Evolutionary conservation across 768 basidiomycete genomes (phyloP), one percentile per base, ranked within the genome.

Genomic region (Hygrocybe punicea): DNA sequence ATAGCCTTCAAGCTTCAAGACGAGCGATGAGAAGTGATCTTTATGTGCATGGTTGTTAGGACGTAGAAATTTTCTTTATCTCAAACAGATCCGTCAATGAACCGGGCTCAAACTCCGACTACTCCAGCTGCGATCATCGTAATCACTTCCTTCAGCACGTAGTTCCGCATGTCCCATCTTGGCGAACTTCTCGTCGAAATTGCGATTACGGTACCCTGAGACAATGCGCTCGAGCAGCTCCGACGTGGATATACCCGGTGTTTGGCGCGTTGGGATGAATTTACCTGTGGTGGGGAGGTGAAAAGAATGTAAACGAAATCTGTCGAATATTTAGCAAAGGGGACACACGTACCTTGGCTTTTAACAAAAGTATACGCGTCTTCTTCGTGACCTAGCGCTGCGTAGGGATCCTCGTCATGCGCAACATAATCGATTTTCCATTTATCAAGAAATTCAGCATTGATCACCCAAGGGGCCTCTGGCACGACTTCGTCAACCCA

Each of bases 401-500:
- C 81, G 64, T 98, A 98, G 1, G 93, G 91, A 52, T 82, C 84
- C 65, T 98, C 95, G 65, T 99, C 97, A 64, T 99, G 97, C 2
- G 95, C 95, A 46, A 98, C 88, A 65, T 98, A 99, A 70, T 99
- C 97, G 60, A 99, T 96, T 71, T 87, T 69, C 70, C 90, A 85
- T 70, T 87, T 87, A 45, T 90, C 82, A 21, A 98, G 61, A 69
- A 97, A 99, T 0, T 79, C 85, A 55, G 87, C 77, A 62, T 87
- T 84, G 57, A 98, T 78, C 39, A 92, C 76, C 97, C 96, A 98
- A 2, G 97, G 97, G 2, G 89, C 90, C 37, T 92, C 89, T 5
- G 91, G 82, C 21, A 97, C 78, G 47, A 99, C 87, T 71, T 98
- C 89, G 68, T 97, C 93, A 1, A 94, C 93, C 96, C 96, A 99